A percentile compares a stretch with the other conserved stretches of the same genome.
Evolutionary conservation across 2,329 filamentous ascomycete species (phyloP).

Genomic region (Coniochaeta hoffmannii): DNA sequence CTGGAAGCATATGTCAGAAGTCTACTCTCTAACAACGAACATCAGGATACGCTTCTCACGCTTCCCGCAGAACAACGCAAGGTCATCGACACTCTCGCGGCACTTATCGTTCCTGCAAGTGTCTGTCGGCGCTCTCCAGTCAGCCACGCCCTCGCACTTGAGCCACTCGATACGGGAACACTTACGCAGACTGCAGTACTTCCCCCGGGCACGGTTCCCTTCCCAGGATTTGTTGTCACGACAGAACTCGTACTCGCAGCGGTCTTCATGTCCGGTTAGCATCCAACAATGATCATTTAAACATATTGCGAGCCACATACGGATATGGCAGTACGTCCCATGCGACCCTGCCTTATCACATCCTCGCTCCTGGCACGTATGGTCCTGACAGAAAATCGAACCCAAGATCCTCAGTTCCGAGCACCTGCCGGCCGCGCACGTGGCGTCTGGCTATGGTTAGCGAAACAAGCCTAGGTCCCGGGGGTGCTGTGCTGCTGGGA

Average conservation of each 20-base stretch:
- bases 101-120: slow-evolving; percentile 13
- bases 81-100: slow-evolving; percentile 9
- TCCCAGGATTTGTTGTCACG: slow-evolving; percentile 5
- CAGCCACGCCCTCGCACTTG: too few species aligned
- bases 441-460: slow-evolving; percentile 8
- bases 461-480: neutral
- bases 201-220: neutral
- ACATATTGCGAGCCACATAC: slow-evolving; percentile 6
- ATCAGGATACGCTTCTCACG: slow-evolving; percentile 7
- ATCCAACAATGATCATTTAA: neutral
- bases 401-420: slow-evolving; percentile 9
- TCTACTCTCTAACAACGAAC: neutral
- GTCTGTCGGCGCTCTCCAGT: slow-evolving; percentile 8
- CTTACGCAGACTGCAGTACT: slow-evolving; percentile 13
- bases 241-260: slow-evolving; percentile 10
- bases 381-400: slow-evolving; percentile 10
- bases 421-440: slow-evolving; percentile 10
- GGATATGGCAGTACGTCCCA: slow-evolving; percentile 11
- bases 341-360: slow-evolving; percentile 7
- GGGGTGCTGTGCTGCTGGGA: neutral
- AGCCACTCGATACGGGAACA: neutral
- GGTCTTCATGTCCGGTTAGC: slow-evolving; percentile 6
- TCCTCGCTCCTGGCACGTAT: slow-evolving; percentile 13
- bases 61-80: slow-evolving; percentile 12
- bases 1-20: neutral